Evolutionary conservation across 805 yeast species (phyloP), one percentile per base, ranked within the genome.

Genomic region (Nakazawaea ishiwadae): DNA sequence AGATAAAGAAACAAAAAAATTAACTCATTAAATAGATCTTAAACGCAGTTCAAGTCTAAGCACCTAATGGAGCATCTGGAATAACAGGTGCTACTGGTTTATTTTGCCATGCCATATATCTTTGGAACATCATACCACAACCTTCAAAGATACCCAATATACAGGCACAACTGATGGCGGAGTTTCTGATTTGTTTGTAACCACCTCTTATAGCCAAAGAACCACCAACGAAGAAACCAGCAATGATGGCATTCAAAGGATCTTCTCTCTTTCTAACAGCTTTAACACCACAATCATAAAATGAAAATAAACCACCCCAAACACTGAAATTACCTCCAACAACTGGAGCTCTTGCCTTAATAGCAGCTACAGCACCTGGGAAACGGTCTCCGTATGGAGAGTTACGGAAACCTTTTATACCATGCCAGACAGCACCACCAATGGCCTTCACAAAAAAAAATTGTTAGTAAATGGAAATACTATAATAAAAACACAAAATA

Each of bases 361-460:
- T 84, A 30, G 98, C 97, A 31, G 86, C 72, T 42, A 91, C 60
- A 16, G 96, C 86, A 43, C 99, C 98, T 45, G 77, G 65, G 56
- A 95, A 75, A 69, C 99, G 80, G 67, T 93, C 99, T 46, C 99
- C 99, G 53, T 82, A 75, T 42, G 99, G 99, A 10, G 97, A 89
- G 74, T 93, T 93, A 65, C 99, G 79, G 75, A 93, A 93, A 38
- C 99, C 99, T 64, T 93, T 93, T 59, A 93, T 84, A 60, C 98
- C 97, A 71, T 93, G 98, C 99, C 99, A 93, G 48, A 93, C 81
- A 55, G 91, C 81, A 51, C 99, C 99, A 71, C 99, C 99, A 58
- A 93, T 85, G 54, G 80, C 65, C 65, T 62, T 34, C 16, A 35
- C 19, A 5, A 31, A 16, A n/a, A 8, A 4, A 11, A 17, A 37